phyloP scores from a whole-genome alignment of 1,284 basidiomycete species.

The Porogramme epimiltina region DNA sequence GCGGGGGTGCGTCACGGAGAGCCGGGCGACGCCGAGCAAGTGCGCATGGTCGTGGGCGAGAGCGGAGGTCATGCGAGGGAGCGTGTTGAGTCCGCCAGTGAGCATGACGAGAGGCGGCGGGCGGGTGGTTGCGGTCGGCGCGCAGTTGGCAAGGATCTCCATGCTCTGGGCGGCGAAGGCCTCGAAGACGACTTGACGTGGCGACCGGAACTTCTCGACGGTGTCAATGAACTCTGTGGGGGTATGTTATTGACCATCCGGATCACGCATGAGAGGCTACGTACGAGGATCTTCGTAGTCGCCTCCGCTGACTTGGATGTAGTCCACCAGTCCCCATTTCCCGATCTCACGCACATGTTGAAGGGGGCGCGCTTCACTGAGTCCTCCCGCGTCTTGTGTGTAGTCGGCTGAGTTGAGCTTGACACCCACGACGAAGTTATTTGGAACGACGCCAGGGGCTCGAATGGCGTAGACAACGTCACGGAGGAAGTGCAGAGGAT shows the following conservation, averaged over 20 bases:
- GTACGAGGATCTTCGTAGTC: slow-evolving; percentile 82
- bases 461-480: slow-evolving; percentile 69
- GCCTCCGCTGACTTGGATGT: slow-evolving; percentile 87
- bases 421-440: slow-evolving; percentile 76
- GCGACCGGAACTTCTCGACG: slow-evolving; percentile 24
- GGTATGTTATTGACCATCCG: background rate
- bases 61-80: slow-evolving; percentile 57
- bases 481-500: slow-evolving; percentile 62
- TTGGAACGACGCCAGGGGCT: slow-evolving; percentile 43
- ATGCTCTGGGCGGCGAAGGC: slow-evolving; percentile 56
- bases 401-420: slow-evolving; percentile 93
- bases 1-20: slow-evolving; percentile 64
- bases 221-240: slow-evolving; percentile 31
- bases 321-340: slow-evolving; percentile 68
- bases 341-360: slow-evolving; percentile 67
- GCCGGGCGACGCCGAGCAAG: slow-evolving; percentile 78
- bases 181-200: slow-evolving; percentile 64
- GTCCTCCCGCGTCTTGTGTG: slow-evolving; percentile 37
- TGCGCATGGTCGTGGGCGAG: slow-evolving; percentile 60
- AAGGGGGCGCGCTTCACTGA: slow-evolving; percentile 54
- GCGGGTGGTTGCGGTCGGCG: slow-evolving; percentile 22
- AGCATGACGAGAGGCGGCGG: slow-evolving; percentile 67
- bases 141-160: slow-evolving; percentile 39
- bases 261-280: slow-evolving; percentile 15
- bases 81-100: slow-evolving; percentile 78